These are phyloP conservation scores for Oxyria digyna DNA, from an alignment of 148 eudicot genomes.

Conservation along the genomic window DNA sequence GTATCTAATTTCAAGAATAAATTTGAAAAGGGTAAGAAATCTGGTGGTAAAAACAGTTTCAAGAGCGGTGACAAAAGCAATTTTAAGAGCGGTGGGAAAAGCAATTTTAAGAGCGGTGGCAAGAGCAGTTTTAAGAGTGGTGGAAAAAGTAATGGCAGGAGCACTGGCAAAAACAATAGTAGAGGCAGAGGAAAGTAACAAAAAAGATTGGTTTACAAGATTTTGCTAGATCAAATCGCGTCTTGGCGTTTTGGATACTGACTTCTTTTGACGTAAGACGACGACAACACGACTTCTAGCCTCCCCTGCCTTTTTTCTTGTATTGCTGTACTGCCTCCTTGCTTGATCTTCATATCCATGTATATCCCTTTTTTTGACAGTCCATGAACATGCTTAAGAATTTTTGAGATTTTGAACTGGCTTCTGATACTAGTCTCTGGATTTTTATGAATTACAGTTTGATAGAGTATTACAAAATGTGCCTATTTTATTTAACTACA, in stretches of 20 bases:
- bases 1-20: slow-evolving; percentile 49
- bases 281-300: not conserved
- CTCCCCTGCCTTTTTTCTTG: too few species aligned
- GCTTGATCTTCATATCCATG: not conserved
- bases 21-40: slow-evolving; percentile 24
- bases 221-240: not conserved
- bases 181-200: slow-evolving; percentile 4
- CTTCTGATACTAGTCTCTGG: not conserved
- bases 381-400: not conserved
- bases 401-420: not conserved
- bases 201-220: not conserved
- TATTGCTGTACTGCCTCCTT: not conserved
- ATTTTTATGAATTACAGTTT: not conserved
- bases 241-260: not conserved
- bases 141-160: too few species aligned
- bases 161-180: not conserved
- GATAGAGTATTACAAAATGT: not conserved
- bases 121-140: not conserved
- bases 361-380: not conserved
- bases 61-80: not conserved
- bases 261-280: not conserved
- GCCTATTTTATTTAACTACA: too few species aligned
- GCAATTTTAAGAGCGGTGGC: too few species aligned
- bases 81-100: not conserved
- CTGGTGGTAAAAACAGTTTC: slow-evolving; percentile 22